A percentile compares a stretch with the other conserved stretches of the same genome.
Evolutionary conservation across 495 filamentous ascomycete genomes (phyloP).

Genomic region (Aspergillus nidulans): DNA sequence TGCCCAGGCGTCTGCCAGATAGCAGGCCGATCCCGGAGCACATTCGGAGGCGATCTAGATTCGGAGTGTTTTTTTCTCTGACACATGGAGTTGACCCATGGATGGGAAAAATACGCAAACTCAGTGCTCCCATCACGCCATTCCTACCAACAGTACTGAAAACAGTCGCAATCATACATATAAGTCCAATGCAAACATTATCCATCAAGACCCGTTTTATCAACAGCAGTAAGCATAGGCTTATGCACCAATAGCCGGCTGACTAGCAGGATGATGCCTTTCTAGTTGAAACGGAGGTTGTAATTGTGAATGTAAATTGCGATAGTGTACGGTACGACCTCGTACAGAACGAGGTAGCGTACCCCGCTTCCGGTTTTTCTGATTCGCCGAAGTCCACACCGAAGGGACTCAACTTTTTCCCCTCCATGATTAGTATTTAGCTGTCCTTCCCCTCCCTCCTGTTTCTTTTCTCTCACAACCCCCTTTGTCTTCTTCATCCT

Average conservation of each 20-base stretch:
- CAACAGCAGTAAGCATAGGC: too few species aligned
- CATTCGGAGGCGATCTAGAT: neutral
- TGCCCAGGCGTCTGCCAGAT: too few species aligned
- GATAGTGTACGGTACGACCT: slow-evolving; percentile 16
- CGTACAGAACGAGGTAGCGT: slow-evolving; percentile 17
- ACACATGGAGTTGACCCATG: neutral
- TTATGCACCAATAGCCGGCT: neutral
- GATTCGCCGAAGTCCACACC: slow-evolving; percentile 12
- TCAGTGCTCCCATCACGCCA: slow-evolving; percentile 1
- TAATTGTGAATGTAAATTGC: neutral
- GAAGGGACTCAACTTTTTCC: slow-evolving; percentile 21
- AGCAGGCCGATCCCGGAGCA: slow-evolving; percentile 5
- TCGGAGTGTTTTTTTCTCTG: neutral
- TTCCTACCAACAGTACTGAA: neutral
- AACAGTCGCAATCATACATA: neutral
- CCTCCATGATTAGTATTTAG: slow-evolving; percentile 18
- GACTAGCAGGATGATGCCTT: neutral
- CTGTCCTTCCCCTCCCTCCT: slow-evolving; percentile 14
- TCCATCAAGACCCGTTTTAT: neutral
- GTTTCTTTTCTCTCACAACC: slow-evolving; percentile 3
- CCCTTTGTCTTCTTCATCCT: slow-evolving; percentile 6
- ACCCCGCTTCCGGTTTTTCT: slow-evolving; percentile 26
- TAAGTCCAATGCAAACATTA: neutral
- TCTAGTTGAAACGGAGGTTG: neutral
- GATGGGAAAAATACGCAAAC: neutral